Evolutionary conservation across 176 grass and related monocot species (phyloP), one percentile per base, ranked within the genome.

Genomic region (Calamus simplicifolius): DNA sequence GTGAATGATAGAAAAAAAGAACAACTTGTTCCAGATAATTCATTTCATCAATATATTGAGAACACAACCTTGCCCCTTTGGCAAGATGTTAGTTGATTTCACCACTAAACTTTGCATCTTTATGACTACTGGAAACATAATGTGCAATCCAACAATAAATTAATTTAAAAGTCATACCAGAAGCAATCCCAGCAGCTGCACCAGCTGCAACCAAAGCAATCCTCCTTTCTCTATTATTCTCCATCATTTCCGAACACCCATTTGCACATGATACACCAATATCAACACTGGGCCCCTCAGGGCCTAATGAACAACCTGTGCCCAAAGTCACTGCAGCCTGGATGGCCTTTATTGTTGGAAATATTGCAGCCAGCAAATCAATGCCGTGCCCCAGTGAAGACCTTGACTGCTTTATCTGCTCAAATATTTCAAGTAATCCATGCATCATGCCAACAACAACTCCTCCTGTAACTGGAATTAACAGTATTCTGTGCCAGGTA

Each of bases 171-270:
- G 55, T 25, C 62, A 62, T 82, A 90, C 92, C 92, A 88, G 92
- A 96, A 87, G 93, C 93, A 58, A 97, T 97, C 80, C 93, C 93
- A 82, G 93, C 93, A 80, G 93, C 93, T 28, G 93, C 89, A 63
- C 93, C 87, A 18, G 93, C 87, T 43, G 93, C 93, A 75, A 97
- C 68, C 68, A 97, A 84, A 78, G 93, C 93, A 64, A 91, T 97
- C 51, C 78, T 88, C 43, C 93, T 72, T 63, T 97, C 93, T 53
- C 93, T 84, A 54, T 97, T 91, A 71, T 97, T 91, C 50, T 97
- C 93, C 93, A 97, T 97, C 93, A 97, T 91, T 80, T 97, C 87
- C 57, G 93, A 89, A 66, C 93, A 97, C n/a, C 93, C 93, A 77
- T 85, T 78, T 50, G 93, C 93, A 13, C 93, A 97, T 0, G 87